Evolutionary conservation across 805 yeast genomes (phyloP).

Genomic region (Pichia occidentalis): DNA sequence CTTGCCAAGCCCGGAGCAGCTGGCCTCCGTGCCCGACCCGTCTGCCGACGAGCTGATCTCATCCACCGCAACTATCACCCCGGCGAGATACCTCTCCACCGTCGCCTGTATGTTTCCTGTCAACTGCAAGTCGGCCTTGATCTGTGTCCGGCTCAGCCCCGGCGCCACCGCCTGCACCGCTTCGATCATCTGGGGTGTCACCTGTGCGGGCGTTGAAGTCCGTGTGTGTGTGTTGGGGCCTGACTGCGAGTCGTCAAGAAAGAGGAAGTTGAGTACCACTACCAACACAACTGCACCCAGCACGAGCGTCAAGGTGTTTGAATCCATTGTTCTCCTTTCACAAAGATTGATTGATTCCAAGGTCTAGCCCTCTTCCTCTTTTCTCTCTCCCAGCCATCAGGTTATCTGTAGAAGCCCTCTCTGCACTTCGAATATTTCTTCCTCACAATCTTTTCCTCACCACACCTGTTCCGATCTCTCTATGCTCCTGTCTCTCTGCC

Average conservation of each 20-base stretch:
- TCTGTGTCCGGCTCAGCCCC: constrained; percentile 57
- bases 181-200: constrained; percentile 71
- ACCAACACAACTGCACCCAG: constrained; percentile 46
- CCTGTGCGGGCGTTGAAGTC: constrained; percentile 3
- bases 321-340: constrained; percentile 3
- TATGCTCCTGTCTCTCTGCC: too few species aligned
- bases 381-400: neutral
- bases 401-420: too few species aligned
- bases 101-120: constrained; percentile 81
- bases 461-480: neutral
- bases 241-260: constrained; percentile 30
- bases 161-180: constrained; percentile 84
- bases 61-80: constrained; percentile 24
- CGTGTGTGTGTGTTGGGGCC: neutral
- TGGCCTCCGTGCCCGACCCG: neutral
- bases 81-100: constrained; percentile 60
- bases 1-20: neutral
- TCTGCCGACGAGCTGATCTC: constrained; percentile 18
- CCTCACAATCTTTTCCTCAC: neutral
- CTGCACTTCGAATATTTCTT: too few species aligned
- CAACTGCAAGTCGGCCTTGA: constrained; percentile 62
- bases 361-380: constrained; percentile 28
- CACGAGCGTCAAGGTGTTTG: constrained; percentile 39
- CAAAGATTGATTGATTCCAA: neutral
- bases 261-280: constrained; percentile 58